Evolutionary conservation across 1,284 basidiomycete genomes (phyloP).

Genomic region (Leccinum pallidistipes): DNA sequence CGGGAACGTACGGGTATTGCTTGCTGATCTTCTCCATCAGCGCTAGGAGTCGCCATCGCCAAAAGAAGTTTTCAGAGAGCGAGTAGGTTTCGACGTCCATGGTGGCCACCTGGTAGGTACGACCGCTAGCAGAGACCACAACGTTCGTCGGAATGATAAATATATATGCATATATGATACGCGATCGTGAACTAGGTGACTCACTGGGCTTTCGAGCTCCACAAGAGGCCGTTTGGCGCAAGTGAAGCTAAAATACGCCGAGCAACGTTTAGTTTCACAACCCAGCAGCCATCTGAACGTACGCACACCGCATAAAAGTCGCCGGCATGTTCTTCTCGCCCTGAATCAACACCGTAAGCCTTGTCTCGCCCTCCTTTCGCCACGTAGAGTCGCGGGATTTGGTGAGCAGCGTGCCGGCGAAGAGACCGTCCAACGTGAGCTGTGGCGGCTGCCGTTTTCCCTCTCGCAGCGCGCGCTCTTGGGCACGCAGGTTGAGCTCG

Average conservation of each 20-base stretch:
- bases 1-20: conserved; percentile 31
- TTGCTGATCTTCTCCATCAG: conserved; percentile 41
- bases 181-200: conserved; percentile 4
- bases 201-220: conserved; percentile 32
- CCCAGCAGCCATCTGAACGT: neutral
- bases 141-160: neutral
- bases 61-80: conserved; percentile 49
- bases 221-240: conserved; percentile 25
- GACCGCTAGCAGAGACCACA: conserved; percentile 28
- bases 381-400: conserved; percentile 16
- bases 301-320: conserved; percentile 45
- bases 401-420: conserved; percentile 26
- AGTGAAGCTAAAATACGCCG: conserved; percentile 7
- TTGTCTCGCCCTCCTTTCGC: conserved; percentile 27
- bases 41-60: conserved; percentile 39
- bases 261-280: neutral
- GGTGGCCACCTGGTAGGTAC: conserved; percentile 42
- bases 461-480: conserved; percentile 23
- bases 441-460: conserved; percentile 19
- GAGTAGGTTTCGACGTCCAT: conserved; percentile 45
- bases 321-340: conserved; percentile 44
- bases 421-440: conserved; percentile 40
- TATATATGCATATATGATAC: neutral
- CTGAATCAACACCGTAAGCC: conserved; percentile 39
- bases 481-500: conserved; percentile 43